Percentiles rank a stretch among this genome's conserved stretches.
Conservation (phyloP, 106 monocot genomes). For the Narthecium ossifragum region DNA sequence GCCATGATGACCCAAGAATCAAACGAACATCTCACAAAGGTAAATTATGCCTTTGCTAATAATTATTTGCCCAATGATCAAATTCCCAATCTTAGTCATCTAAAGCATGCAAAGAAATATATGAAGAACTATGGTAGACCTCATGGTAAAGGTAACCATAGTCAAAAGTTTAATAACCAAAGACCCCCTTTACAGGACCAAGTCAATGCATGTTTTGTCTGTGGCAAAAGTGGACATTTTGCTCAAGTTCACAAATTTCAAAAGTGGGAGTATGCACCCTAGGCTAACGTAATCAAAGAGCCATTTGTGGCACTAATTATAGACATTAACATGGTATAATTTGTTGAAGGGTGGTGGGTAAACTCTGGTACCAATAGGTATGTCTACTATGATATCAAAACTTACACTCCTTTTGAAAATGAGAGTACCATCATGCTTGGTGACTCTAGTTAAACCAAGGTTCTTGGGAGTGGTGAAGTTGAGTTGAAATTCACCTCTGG, state of each 20-base stretch:
- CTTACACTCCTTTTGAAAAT: no score
- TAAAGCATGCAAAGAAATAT: not conserved
- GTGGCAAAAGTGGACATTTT: not conserved
- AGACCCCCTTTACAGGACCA: not conserved
- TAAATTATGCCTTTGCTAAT: no score
- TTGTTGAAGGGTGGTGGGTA: not conserved
- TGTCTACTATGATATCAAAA: conserved; percentile 2
- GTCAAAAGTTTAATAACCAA: not conserved
- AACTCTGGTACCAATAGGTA: not conserved
- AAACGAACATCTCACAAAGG: no score
- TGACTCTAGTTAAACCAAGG: no score
- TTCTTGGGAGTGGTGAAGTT: no score
- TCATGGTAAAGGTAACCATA: not conserved
- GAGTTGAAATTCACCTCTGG: no score
- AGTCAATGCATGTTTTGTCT: not conserved
- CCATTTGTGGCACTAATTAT: not conserved
- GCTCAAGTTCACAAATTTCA: not conserved
- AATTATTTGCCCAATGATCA: no score
- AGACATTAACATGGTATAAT: not conserved
- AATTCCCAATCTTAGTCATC: not conserved
- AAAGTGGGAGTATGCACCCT: not conserved
- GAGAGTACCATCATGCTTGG: no score
- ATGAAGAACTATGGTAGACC: not conserved
- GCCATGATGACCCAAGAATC: no score
- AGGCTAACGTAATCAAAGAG: not conserved